A percentile compares a stretch with the other conserved stretches of the same genome.
These are phyloP conservation scores for Acidomyces sp. DNA, from an alignment of 495 filamentous ascomycete species.

Conservation along the genomic window DNA sequence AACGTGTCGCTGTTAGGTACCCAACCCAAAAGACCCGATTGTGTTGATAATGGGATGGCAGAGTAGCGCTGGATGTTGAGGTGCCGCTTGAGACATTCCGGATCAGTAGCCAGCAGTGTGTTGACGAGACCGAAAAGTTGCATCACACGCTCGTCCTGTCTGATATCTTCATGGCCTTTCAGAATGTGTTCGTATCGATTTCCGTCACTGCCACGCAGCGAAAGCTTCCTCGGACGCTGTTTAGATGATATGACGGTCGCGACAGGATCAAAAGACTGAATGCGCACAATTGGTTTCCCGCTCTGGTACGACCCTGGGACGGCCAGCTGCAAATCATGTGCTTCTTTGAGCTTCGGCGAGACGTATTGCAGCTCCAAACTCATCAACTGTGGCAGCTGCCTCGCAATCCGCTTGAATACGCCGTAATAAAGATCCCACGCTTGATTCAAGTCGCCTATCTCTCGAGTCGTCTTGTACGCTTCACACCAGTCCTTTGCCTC, in stretches of 20 bases:
- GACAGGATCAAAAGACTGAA: conserved; percentile 76
- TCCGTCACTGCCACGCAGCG: conserved; percentile 77
- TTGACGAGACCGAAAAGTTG: conserved; percentile 95
- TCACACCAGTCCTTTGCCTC: conserved; percentile 93
- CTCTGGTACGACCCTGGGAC: conserved; percentile 89
- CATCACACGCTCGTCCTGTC: conserved; percentile 98
- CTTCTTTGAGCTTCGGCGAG: conserved; percentile 76
- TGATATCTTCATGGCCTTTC: conserved; percentile 97
- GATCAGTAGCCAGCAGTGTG: conserved; percentile 79
- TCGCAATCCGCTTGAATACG: conserved; percentile 87
- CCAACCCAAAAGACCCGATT: conserved; percentile 88
- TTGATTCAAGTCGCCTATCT: conserved; percentile 88
- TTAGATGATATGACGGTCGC: conserved; percentile 92
- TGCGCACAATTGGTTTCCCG: conserved; percentile 72
- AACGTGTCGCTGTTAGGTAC: conserved; percentile 97
- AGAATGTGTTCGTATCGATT: conserved; percentile 70
- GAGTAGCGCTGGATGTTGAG: conserved; percentile 90
- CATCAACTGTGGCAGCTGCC: conserved; percentile 81
- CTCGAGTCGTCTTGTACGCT: conserved; percentile 71
- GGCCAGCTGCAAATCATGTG: conserved; percentile 72
- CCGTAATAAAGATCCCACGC: conserved; percentile 99
- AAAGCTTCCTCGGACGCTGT: conserved; percentile 83
- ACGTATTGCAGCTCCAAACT: conserved; percentile 92
- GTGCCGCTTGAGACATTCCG: conserved; percentile 92
- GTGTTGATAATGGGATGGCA: conserved; percentile 88